Evolutionary conservation across 345 rosid species (phyloP), one percentile per base, ranked within the genome.

Genomic region (Rhizophora mangle): DNA sequence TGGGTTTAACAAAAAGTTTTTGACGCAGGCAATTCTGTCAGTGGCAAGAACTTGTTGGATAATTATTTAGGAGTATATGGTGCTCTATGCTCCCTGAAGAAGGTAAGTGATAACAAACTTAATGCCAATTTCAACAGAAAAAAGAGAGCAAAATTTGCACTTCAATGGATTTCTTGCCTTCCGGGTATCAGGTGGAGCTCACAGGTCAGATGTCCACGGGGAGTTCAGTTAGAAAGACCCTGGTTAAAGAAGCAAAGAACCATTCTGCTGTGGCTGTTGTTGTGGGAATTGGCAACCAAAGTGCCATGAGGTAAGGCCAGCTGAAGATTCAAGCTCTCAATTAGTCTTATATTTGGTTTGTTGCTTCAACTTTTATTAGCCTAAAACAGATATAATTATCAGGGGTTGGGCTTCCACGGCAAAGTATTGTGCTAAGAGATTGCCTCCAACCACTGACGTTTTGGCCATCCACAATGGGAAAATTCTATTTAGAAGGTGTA

Each of bases 381-480:
- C 80, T 84, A 70, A 80, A 80, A 71, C 76, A 79, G 82, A 69
- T 63, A 46, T 75, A 61, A 7, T 63, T 76, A 83, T 72, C 84
- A 86, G 92, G 78, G 74, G 74, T 26, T 68, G 79, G 77, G 64
- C 82, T 72, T 82, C 86, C 21, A 77, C 71, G 19, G 99, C 97
- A 61, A 78, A 80, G 69, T 87, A 88, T 72, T 94, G 96, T 68
- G 78, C 93, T 2, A 91, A 83, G 79, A 75, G 76, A 57, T 82
- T 91, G 79, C 89, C 84, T 37, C 64, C 86, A 80, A 83, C 85
- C 37, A 87, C 92, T 58, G 81, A 86, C 71, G 86, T 91, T 80
- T 68, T 92, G 83, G 92, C 90, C 74, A 81, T 94, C 85, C 74
- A 84, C 69, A 85, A 80, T 54, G 91, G 99, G 47, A 88, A 84